A percentile compares a stretch with the other conserved stretches of the same genome.
Conservation (phyloP, 306 rosid genomes). For the Fagus crenata region DNA sequence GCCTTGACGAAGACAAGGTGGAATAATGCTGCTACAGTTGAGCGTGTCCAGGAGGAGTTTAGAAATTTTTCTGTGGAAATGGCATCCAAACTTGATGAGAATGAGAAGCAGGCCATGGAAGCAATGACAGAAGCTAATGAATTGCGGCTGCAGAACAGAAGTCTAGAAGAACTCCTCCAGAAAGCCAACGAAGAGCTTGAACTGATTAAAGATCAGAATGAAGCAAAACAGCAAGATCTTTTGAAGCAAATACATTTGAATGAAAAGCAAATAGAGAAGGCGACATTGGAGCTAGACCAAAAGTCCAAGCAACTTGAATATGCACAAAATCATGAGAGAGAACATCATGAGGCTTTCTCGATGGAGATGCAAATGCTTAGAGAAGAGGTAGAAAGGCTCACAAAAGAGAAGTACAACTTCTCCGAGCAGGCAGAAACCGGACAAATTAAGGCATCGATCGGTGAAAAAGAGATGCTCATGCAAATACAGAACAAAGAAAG, state of each 20-base stretch:
- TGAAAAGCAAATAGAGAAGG: conserved; percentile 49
- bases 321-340: conserved; percentile 43
- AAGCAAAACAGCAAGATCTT: conserved; percentile 58
- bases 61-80: conserved; percentile 68
- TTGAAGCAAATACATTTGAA: conserved; percentile 55
- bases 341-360: conserved; percentile 56
- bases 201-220: conserved; percentile 55
- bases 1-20: conserved; percentile 62
- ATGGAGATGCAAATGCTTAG: conserved; percentile 62
- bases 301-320: conserved; percentile 64
- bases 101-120: conserved; percentile 51
- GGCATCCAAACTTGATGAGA: conserved; percentile 73
- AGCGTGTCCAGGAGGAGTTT: conserved; percentile 67
- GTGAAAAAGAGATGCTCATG: conserved; percentile 24
- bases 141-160: conserved; percentile 57
- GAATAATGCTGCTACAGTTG: conserved; percentile 59
- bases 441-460: conserved; percentile 21
- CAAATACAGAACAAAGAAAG: conserved; percentile 36
- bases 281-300: conserved; percentile 58
- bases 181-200: conserved; percentile 68
- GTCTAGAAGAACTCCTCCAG: conserved; percentile 73
- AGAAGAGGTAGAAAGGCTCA: conserved; percentile 59
- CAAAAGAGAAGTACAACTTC: conserved; percentile 42
- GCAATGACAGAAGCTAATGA: conserved; percentile 70
- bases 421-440: conserved; percentile 34